phyloP scores from a whole-genome alignment of 2,329 filamentous ascomycete genomes.

The Fonsecaea pugnacius region DNA sequence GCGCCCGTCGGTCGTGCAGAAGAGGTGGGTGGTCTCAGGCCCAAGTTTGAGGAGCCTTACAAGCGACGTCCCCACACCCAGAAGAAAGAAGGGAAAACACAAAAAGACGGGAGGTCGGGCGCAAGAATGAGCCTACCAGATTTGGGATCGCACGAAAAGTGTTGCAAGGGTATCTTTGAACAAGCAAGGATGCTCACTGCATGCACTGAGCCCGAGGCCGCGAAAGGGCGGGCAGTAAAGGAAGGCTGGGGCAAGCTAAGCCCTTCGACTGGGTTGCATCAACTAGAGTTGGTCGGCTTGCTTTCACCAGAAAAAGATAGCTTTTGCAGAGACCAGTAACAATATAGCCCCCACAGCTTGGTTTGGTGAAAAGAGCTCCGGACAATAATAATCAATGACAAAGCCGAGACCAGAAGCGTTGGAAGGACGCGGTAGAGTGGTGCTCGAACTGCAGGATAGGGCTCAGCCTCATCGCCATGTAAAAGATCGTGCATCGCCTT shows the following conservation, averaged over 20 bases:
- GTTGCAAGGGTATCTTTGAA: conserved; percentile 2
- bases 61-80: conserved; percentile 7
- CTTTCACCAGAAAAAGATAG: neutral
- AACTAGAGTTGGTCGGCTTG: neutral
- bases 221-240: neutral
- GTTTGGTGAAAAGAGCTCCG: neutral
- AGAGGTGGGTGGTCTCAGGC: conserved; percentile 10
- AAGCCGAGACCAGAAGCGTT: neutral
- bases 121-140: conserved; percentile 8
- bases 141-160: neutral
- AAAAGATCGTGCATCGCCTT: neutral
- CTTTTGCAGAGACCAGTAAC: neutral
- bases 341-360: conserved; percentile 4
- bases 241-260: conserved; percentile 5
- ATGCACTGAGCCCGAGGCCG: conserved; percentile 11
- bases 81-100: neutral
- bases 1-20: neutral
- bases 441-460: neutral
- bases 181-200: conserved; percentile 17
- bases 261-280: neutral
- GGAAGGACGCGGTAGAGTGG: neutral
- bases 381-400: neutral
- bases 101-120: conserved; percentile 12
- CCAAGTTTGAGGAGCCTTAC: neutral
- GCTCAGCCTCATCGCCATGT: conserved; percentile 1